Base-by-base conservation (phyloP, 345 rosid genomes). In the Microthlaspi erraticum region DNA sequence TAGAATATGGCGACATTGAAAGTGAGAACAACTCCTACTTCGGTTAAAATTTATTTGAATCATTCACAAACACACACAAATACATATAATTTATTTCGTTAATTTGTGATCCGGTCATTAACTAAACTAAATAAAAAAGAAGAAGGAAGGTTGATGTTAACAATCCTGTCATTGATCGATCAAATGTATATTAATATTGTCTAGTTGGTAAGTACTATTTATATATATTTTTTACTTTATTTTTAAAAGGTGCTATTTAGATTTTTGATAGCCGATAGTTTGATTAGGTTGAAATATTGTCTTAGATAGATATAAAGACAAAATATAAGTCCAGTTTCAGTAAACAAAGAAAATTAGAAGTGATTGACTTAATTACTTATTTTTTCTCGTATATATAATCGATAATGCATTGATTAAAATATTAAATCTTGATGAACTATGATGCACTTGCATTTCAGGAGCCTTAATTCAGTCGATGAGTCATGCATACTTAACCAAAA, bases 11-110 rank as follows among this genome's bases (percentile, higher is more conserved):
- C 74, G 75, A 80, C 70, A 86, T 86, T 78, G 80, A 89, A 23
- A 85, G 79, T 74, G 91, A 87, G 55, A 83, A 90, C 78, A 80
- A 83, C 71, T 74, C 96, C 14, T 90, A 84, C 66, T 93, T 90
- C 70, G 85, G 93, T 63, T 90, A 81, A 77, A 48, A 42, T 42
- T 53, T 77, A 38, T 56, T 55, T 63, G 4, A 55, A 62, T 39
- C 64, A 69, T 48, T 39, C 26, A 50, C 42, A 60, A 66, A 33
- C 13, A 64, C 52, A 68, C 48, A 44, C 62, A 75, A 11, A 64
- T 46, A 63, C 31, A 75, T 71, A 75, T 76, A 67, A 85, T 78
- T 82, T 78, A 58, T 71, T 75, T 80, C 34, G 13, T 49, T 41
- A 55, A 45, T 56, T 48, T 69, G 49, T 76, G 75, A 70, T 54